Conservation (phyloP, 139 green algal species). For the Tetraselmis striata region DNA sequence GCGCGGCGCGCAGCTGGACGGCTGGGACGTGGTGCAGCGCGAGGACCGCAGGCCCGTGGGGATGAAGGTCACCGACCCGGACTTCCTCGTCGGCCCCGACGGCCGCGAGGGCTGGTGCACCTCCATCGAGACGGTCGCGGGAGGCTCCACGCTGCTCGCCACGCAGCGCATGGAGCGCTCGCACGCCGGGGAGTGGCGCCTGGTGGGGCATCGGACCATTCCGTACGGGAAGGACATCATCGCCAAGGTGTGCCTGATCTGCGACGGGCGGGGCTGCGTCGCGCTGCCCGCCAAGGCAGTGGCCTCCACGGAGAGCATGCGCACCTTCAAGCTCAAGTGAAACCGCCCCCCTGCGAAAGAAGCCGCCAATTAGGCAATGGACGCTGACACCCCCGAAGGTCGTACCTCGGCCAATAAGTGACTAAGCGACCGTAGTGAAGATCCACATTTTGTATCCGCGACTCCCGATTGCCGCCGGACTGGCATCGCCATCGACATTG, state of each 20-base stretch:
- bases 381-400: too few species aligned
- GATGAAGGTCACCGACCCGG: constrained; percentile 9
- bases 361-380: too few species aligned
- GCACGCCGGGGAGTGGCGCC: constrained; percentile 1
- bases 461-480: too few species aligned
- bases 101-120: constrained; percentile 4
- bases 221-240: constrained; percentile 24
- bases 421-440: too few species aligned
- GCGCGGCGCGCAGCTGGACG: constrained; percentile 7
- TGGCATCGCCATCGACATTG: too few species aligned
- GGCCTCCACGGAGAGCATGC: not conserved
- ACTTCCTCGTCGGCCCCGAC: constrained; percentile 8
- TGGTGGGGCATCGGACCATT: constrained; percentile 15
- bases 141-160: constrained; percentile 16
- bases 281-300: constrained; percentile 14
- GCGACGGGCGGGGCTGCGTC: constrained; percentile 18
- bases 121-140: constrained; percentile 13
- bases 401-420: too few species aligned
- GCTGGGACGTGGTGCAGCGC: constrained; percentile 11
- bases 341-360: too few species aligned
- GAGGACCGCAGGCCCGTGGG: constrained; percentile 15
- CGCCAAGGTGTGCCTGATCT: constrained; percentile 15
- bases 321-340: not conserved
- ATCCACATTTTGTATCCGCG: too few species aligned
- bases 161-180: constrained; percentile 16